Percentiles rank a stretch among this genome's conserved stretches.
phyloP scores from a whole-genome alignment of 2,329 filamentous ascomycete species.

The Sclerotinia subarctica region DNA sequence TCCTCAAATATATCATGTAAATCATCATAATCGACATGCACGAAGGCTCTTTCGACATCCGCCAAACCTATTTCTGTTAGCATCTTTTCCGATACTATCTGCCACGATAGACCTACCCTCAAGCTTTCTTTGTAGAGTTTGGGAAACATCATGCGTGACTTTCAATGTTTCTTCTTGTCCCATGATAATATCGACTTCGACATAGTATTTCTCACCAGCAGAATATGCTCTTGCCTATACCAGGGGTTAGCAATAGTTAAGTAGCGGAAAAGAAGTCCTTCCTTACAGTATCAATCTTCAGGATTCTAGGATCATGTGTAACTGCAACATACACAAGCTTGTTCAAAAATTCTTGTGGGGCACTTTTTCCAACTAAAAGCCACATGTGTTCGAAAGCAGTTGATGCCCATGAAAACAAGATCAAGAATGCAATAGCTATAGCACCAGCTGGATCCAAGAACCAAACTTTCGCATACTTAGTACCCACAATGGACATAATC shows the following conservation, averaged over 20 bases:
- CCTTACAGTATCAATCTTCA: conserved; percentile 73
- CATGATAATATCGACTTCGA: conserved; percentile 97
- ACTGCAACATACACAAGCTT: conserved; percentile 95
- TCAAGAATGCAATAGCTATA: conserved; percentile 74
- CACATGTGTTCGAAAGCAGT: conserved; percentile 89
- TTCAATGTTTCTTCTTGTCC: conserved; percentile 67
- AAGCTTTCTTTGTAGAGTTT: conserved; percentile 89
- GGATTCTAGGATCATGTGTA: conserved; percentile 80
- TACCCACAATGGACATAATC: conserved; percentile 84
- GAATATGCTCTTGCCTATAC: conserved; percentile 18
- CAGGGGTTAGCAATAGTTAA: background rate
- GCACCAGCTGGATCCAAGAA: conserved; percentile 95
- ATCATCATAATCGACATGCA: conserved; percentile 89
- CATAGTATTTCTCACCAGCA: conserved; percentile 62
- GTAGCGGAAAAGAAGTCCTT: background rate
- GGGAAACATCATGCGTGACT: conserved; percentile 87
- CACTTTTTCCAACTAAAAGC: conserved; percentile 83
- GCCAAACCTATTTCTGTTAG: conserved; percentile 51
- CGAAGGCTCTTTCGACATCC: conserved; percentile 89
- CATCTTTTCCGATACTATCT: background rate
- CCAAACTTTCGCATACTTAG: conserved; percentile 70
- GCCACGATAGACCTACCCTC: conserved; percentile 55
- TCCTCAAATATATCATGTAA: conserved; percentile 21
- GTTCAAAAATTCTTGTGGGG: conserved; percentile 81
- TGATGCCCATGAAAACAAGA: conserved; percentile 75